Evolutionary conservation across 345 rosid genomes (phyloP), one percentile per base, ranked within the genome.

Genomic region (Noccaea bulbosa): DNA sequence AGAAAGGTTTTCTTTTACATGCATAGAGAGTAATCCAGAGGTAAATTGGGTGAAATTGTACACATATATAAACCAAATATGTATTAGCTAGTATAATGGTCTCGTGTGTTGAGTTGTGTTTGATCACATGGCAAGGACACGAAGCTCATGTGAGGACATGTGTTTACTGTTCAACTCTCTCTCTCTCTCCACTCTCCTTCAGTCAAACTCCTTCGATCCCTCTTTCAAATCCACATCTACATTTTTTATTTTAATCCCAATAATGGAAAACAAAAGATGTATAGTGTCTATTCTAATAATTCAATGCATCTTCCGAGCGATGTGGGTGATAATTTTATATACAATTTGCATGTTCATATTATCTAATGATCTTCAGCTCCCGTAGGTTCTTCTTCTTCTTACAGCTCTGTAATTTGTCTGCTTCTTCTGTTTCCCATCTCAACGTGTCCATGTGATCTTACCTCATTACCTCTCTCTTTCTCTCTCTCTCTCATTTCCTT

Each of bases 381-480:
- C 33, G 46, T 59, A 58, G 67, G 54, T 73, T 52, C 72, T 30
- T 72, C 62, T 24, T 69, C 62, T 74, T 72, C 69, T 20, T 75
- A 68, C 74, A 62, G 7, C 73, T 68, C 64, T 75, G 57, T 61
- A 61, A 59, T 54, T 62, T 75, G 79, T 75, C 74, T 68, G 46
- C 72, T 59, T 47, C 34, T 72, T 65, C 33, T 72, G 71, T 72
- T 64, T 30, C 46, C 14, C 14, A 56, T 67, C 73, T 44, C 70
- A 75, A 75, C 79, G 74, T 62, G 79, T 69, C 70, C 71, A 69
- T 69, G 79, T 75, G 79, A 27, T 67, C 74, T 68, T 69, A 64
- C 55, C 49, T 59, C 67, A 58, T 62, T 33, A 39, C 47, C 27
- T 30, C 37, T 14, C n/a, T 52, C 50, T 24, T 17, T 40, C 61